A percentile compares a stretch with the other conserved stretches of the same genome.
phyloP scores from a whole-genome alignment of 768 basidiomycete genomes.

The Strobilomyces echinocephalus region DNA sequence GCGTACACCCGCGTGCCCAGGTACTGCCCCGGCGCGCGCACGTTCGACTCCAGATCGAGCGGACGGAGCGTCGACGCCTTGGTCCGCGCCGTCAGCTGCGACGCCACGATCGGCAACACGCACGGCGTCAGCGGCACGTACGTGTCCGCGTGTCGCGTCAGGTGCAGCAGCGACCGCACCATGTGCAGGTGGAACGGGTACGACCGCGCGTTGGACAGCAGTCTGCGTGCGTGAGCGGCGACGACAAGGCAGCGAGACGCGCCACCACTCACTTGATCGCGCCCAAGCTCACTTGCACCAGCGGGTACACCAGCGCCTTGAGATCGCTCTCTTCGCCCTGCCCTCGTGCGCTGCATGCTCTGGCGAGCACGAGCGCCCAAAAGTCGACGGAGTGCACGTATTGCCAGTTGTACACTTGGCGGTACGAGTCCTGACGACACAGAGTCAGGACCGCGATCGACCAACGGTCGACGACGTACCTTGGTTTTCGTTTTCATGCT shows the following conservation, averaged over 20 bases:
- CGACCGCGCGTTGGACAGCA: conserved; percentile 86
- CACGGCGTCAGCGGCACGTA: conserved; percentile 87
- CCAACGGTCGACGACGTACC: conserved; percentile 36
- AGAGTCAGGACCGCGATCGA: background rate
- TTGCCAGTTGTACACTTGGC: conserved; percentile 98
- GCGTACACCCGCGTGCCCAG: conserved; percentile 80
- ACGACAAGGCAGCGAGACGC: background rate
- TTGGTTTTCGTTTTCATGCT: conserved; percentile 88
- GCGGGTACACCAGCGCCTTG: conserved; percentile 86
- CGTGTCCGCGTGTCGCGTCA: conserved; percentile 75
- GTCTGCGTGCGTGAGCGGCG: conserved; percentile 41
- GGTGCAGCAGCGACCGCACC: conserved; percentile 78
- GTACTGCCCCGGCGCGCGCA: conserved; percentile 86
- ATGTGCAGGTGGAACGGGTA: conserved; percentile 95
- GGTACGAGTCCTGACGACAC: conserved; percentile 70
- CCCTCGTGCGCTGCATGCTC: conserved; percentile 65
- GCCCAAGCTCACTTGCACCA: conserved; percentile 91
- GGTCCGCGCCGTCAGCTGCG: conserved; percentile 60
- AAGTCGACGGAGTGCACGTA: conserved; percentile 95
- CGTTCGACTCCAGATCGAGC: conserved; percentile 81
- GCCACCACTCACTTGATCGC: conserved; percentile 70
- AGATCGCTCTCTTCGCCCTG: conserved; percentile 69
- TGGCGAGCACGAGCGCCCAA: conserved; percentile 84
- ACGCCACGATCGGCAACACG: conserved; percentile 80
- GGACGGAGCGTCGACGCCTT: conserved; percentile 85